Percentiles rank a stretch among this genome's conserved stretches.
Evolutionary conservation across 257 asterid genomes (phyloP).

Genomic region (Cinchona pubescens): DNA sequence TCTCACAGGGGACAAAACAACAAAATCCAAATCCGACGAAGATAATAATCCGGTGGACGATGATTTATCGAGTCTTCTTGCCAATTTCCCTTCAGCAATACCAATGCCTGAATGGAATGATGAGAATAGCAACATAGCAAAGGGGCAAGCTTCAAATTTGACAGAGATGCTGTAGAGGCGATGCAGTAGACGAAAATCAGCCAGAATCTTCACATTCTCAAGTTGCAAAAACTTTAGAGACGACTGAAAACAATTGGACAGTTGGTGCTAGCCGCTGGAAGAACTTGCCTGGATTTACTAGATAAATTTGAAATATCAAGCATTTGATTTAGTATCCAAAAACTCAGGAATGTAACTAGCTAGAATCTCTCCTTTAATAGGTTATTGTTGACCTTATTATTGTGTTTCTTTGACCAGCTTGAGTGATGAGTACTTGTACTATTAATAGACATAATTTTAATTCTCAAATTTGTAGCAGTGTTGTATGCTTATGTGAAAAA

Average conservation of each 20-base stretch:
- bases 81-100: conserved; percentile 49
- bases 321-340: not conserved
- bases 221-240: not conserved
- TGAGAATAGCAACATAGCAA: conserved; percentile 4
- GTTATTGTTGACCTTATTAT: not conserved
- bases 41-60: conserved; percentile 40
- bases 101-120: conserved; percentile 55
- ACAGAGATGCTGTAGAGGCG: too few relatives aligned
- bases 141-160: conserved; percentile 12
- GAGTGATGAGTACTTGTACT: not conserved
- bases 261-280: conserved; percentile 15
- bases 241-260: not conserved
- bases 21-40: conserved; percentile 17
- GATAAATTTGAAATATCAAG: not conserved
- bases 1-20: conserved; percentile 9
- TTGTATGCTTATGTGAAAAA: not conserved
- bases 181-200: conserved; percentile 6
- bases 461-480: not conserved
- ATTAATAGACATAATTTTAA: not conserved
- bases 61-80: conserved; percentile 50
- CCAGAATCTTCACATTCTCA: conserved; percentile 3
- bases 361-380: not conserved
- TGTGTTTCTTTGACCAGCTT: not conserved
- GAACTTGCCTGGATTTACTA: conserved; percentile 20
- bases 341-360: not conserved